Conservation (phyloP, 805 yeast genomes). For the Yarrowia keelungensis region DNA sequence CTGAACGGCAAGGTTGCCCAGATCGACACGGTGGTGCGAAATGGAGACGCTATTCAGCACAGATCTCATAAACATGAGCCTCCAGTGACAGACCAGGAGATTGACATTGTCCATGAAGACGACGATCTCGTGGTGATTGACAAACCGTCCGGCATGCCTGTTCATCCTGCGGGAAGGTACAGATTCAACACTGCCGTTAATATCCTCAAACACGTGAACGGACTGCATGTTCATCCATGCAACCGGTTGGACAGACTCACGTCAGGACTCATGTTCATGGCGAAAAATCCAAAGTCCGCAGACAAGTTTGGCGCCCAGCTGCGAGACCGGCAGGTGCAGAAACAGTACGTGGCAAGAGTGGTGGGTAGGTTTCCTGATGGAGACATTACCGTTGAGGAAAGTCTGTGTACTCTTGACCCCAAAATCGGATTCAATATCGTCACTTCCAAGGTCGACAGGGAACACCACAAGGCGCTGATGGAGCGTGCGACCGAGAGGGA, state of each 20-base stretch:
- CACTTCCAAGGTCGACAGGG: slow-evolving; percentile 58
- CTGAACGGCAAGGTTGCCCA: slow-evolving; percentile 72
- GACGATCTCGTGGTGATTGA: slow-evolving; percentile 82
- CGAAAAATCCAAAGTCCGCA: slow-evolving; percentile 80
- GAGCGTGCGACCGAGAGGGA: slow-evolving; percentile 71
- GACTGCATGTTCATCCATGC: slow-evolving; percentile 77
- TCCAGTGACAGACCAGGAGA: slow-evolving; percentile 66
- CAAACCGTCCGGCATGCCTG: slow-evolving; percentile 94
- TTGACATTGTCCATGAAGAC: slow-evolving; percentile 76
- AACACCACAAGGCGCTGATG: slow-evolving; percentile 78
- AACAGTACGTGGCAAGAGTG: slow-evolving; percentile 88
- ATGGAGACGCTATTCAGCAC: slow-evolving; percentile 87
- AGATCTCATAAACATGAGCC: slow-evolving; percentile 92
- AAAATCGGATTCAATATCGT: slow-evolving; percentile 70
- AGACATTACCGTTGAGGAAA: slow-evolving; percentile 65
- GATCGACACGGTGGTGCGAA: slow-evolving; percentile 68
- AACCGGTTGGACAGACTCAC: slow-evolving; percentile 90
- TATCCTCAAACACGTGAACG: slow-evolving; percentile 73
- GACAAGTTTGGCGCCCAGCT: slow-evolving; percentile 73
- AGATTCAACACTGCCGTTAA: slow-evolving; percentile 81
- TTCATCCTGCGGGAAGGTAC: slow-evolving; percentile 90
- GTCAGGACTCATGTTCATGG: slow-evolving; percentile 91
- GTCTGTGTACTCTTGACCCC: slow-evolving; percentile 75
- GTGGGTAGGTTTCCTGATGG: slow-evolving; percentile 80
- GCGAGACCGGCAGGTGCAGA: slow-evolving; percentile 73